Base-by-base conservation (phyloP, 2,329 filamentous ascomycete genomes). In the Xylariaceae sp. region DNA sequence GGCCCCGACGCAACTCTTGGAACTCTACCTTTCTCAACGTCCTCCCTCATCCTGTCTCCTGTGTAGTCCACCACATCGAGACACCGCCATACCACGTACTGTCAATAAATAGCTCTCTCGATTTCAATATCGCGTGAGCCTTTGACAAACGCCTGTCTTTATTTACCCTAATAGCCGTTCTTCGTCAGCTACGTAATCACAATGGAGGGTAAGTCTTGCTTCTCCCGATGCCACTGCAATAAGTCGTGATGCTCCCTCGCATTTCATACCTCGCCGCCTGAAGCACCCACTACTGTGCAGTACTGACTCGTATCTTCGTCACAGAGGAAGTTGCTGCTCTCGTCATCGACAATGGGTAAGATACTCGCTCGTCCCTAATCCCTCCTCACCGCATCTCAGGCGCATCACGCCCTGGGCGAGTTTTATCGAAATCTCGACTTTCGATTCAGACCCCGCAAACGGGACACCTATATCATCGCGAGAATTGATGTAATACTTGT, bases 271-370 rank as follows among this genome's bases (percentile, higher is more conserved):
- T 26, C 37, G 39, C 34, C 30, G 19, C 9, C 29, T 31, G 31
- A 43, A 30, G 31, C 39, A 19, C 33, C 40, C 30, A 46, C 37
- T 31, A 9, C 31, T 26, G 21, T 47, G 41, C 49, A 46, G 43
- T 59, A 48, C 74, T 76, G 54, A 75, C 63, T 23, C 53, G 46
- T 54, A 55, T 65, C 50, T 58, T 50, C 48, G 49, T 52, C 73
- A 71, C 68, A 97, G 92, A 98, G 82, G 92, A 98, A 88, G 92
- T 98, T 74, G 92, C 92, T 73, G 92, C 92, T 73, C 89, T 98
- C 87, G 92, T 98, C 74, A 97, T 98, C 77, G 92, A 98, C 89
- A 98, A 98, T 97, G 92, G 92, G 92, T 98, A 90, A 87, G 89
- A 73, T 58, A 53, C 57, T 56, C 58, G 43, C 43, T 44, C 36